These are phyloP conservation scores for Quercus rubra DNA, from an alignment of 306 rosid genomes.

Conservation along the genomic window DNA sequence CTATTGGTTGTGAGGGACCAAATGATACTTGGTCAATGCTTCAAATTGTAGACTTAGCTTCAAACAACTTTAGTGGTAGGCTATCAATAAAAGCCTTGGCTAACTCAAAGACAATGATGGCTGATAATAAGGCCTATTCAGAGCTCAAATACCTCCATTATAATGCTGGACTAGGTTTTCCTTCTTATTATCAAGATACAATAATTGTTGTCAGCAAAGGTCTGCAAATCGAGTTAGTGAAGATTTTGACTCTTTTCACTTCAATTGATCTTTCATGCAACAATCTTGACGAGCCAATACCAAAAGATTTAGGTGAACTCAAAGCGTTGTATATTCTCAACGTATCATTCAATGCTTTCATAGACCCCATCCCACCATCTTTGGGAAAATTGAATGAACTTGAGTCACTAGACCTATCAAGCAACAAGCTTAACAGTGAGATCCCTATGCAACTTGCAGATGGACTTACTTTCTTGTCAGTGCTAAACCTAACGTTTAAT, in stretches of 20 bases:
- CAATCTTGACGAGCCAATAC: slow-evolving; percentile 20
- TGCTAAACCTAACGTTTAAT: slow-evolving; percentile 30
- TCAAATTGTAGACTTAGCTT: slow-evolving; percentile 38
- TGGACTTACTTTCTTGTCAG: slow-evolving; percentile 19
- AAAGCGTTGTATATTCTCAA: slow-evolving; percentile 10
- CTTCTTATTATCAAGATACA: slow-evolving; percentile 17
- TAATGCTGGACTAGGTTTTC: neutral
- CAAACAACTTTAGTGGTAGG: neutral
- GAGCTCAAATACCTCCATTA: slow-evolving; percentile 12
- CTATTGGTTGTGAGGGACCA: neutral
- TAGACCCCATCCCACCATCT: slow-evolving; percentile 7
- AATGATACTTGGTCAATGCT: slow-evolving; percentile 18
- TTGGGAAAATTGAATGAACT: neutral
- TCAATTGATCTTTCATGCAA: slow-evolving; percentile 36
- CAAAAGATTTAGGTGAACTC: slow-evolving; percentile 12
- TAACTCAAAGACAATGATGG: slow-evolving; percentile 8
- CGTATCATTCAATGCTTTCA: slow-evolving; percentile 14
- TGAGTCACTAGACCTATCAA: slow-evolving; percentile 27
- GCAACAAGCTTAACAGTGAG: neutral
- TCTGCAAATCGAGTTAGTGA: slow-evolving; percentile 7
- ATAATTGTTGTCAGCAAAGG: slow-evolving; percentile 34
- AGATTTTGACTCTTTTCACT: slow-evolving; percentile 27
- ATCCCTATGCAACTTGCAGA: slow-evolving; percentile 10
- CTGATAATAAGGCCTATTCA: neutral
- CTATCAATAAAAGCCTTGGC: neutral